phyloP scores from a whole-genome alignment of 495 filamentous ascomycete genomes.

The Poronia punctata region DNA sequence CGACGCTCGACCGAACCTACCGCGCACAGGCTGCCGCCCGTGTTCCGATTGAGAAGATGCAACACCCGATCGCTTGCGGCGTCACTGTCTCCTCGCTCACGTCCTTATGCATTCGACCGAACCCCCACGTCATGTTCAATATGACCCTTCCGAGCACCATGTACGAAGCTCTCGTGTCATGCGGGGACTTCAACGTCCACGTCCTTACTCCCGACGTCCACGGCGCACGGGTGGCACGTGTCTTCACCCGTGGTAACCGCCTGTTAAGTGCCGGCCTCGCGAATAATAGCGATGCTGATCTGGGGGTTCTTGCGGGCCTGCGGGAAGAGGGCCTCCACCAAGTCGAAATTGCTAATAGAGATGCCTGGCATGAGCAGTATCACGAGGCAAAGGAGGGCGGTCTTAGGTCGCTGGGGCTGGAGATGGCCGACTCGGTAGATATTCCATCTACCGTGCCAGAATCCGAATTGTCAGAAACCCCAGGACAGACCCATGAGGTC shows the following conservation, averaged over 20 bases:
- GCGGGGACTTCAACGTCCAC: conserved; percentile 42
- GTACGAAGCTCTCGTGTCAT: conserved; percentile 47
- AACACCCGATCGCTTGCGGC: conserved; percentile 36
- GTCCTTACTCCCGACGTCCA: conserved; percentile 32
- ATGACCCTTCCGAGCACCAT: conserved; percentile 68
- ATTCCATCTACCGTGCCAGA: background rate
- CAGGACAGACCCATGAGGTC: conserved; percentile 2
- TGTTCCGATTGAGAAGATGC: conserved; percentile 1
- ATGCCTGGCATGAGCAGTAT: conserved; percentile 7
- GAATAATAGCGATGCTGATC: conserved; percentile 3
- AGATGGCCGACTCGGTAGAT: background rate
- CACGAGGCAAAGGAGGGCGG: conserved; percentile 3
- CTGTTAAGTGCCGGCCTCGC: background rate
- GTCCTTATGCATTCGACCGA: conserved; percentile 59
- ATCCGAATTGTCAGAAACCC: background rate
- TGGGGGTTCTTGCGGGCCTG: conserved; percentile 4
- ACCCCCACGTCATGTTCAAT: conserved; percentile 73
- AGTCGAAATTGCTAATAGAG: conserved; percentile 5
- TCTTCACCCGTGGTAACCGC: conserved; percentile 26
- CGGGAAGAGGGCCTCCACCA: background rate
- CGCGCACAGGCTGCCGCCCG: conserved; percentile 21
- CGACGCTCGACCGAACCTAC: conserved; percentile 31
- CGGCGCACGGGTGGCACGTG: conserved; percentile 39
- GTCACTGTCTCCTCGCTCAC: conserved; percentile 84
- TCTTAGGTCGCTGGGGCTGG: background rate